Percentiles rank a stretch among this genome's conserved stretches.
These are phyloP conservation scores for Conidiobolus incongruus DNA, from an alignment of 371 early-diverging fungal species.

Conservation along the genomic window DNA sequence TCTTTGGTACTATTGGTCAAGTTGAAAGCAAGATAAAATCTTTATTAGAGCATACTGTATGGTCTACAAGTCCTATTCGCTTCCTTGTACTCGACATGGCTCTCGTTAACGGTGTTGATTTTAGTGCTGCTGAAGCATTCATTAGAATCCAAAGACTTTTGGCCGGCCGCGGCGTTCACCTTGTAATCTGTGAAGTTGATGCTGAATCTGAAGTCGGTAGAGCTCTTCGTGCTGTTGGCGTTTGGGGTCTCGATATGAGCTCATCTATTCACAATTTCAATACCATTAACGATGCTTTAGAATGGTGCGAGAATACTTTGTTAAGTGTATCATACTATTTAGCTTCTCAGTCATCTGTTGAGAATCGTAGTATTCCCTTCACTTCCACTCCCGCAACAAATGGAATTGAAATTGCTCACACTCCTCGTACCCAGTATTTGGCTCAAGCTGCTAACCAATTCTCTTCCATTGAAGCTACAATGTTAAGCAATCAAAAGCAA, in stretches of 20 bases:
- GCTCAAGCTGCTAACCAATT: background rate
- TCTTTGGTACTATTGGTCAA: constrained; percentile 82
- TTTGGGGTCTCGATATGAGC: constrained; percentile 30
- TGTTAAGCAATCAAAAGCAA: background rate
- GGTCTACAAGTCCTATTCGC: constrained; percentile 44
- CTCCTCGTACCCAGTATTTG: background rate
- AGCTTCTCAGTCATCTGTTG: background rate
- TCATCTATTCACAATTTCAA: constrained; percentile 43
- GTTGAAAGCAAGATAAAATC: constrained; percentile 53
- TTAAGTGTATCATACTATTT: constrained; percentile 37
- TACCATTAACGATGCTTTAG: constrained; percentile 65
- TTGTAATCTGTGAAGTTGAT: constrained; percentile 59
- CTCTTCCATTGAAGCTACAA: background rate
- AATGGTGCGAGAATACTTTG: constrained; percentile 84
- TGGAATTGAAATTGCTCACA: background rate
- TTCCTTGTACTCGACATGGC: constrained; percentile 72
- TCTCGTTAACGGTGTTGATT: constrained; percentile 75
- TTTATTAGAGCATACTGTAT: constrained; percentile 18
- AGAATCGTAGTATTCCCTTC: background rate
- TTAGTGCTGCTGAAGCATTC: constrained; percentile 84
- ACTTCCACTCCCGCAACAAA: background rate
- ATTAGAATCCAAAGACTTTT: constrained; percentile 59
- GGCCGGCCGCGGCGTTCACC: constrained; percentile 34
- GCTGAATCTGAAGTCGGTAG: constrained; percentile 36
- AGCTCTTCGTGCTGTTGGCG: constrained; percentile 48